Conservation (phyloP, 2,329 filamentous ascomycete species). For the Calonectria henricotiae region DNA sequence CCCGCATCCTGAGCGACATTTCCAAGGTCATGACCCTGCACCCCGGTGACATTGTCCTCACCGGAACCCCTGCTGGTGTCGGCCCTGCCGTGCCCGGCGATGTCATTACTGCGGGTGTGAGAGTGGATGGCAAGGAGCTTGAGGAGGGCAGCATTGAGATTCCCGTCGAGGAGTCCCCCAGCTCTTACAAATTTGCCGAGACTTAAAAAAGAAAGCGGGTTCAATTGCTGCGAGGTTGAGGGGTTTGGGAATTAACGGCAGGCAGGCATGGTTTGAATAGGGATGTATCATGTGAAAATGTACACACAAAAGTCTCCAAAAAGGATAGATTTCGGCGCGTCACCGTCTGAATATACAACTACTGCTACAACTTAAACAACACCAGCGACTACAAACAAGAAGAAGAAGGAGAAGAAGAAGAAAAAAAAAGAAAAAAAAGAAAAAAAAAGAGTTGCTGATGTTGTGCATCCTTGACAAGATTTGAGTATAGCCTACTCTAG, state of each 20-base stretch:
- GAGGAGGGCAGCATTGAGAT: constrained; percentile 90
- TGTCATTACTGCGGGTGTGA: constrained; percentile 87
- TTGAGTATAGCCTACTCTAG: constrained; percentile 51
- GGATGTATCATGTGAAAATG: constrained; percentile 12
- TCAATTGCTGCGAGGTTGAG: neutral
- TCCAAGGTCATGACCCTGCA: constrained; percentile 95
- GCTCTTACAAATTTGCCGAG: constrained; percentile 84
- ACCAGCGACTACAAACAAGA: neutral
- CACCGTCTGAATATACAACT: constrained; percentile 31
- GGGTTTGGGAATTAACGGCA: constrained; percentile 14
- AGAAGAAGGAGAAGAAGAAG: neutral
- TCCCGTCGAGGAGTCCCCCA: constrained; percentile 83
- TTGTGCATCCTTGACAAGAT: neutral
- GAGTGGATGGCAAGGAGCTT: constrained; percentile 85
- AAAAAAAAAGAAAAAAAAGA: neutral
- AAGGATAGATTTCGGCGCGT: constrained; percentile 21
- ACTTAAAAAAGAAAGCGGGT: constrained; percentile 67
- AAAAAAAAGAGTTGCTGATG: neutral
- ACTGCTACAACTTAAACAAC: constrained; percentile 26
- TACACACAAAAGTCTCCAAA: constrained; percentile 6
- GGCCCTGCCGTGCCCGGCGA: constrained; percentile 89
- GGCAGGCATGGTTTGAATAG: constrained; percentile 23
- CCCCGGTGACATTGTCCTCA: constrained; percentile 92
- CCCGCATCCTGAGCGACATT: constrained; percentile 90
- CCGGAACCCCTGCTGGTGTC: constrained; percentile 97